phyloP scores from a whole-genome alignment of 1,284 basidiomycete species.

The Pyrrhoderma noxium region DNA sequence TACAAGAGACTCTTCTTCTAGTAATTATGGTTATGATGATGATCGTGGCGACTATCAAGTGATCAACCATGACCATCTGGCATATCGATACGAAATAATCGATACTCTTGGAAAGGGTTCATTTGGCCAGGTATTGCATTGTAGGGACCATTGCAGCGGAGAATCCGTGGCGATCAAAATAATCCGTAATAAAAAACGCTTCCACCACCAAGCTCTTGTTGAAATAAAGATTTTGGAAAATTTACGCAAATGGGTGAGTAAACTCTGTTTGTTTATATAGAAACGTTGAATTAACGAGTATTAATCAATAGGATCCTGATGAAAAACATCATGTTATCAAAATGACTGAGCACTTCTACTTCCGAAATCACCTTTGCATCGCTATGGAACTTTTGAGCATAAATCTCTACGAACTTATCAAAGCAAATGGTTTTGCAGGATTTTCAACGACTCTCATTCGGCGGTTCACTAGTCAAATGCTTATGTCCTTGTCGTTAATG shows the following conservation, averaged over 20 bases:
- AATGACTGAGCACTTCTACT: conserved; percentile 99
- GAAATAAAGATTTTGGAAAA: conserved; percentile 99
- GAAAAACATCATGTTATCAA: conserved; percentile 97
- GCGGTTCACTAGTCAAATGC: conserved; percentile 94
- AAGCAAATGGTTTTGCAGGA: conserved; percentile 96
- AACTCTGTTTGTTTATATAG: no score
- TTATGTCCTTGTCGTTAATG: conserved; percentile 87
- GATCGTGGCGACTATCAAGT: conserved; percentile 97
- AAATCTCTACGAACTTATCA: conserved; percentile 98
- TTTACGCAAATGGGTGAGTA: conserved; percentile 89
- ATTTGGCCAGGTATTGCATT: conserved; percentile 96
- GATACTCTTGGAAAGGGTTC: conserved; percentile 95
- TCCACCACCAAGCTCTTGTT: conserved; percentile 97
- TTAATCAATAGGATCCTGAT: conserved; percentile 92
- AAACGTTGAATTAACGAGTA: no score
- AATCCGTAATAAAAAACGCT: conserved; percentile 98
- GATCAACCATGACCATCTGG: conserved; percentile 86
- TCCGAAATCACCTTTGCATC: conserved; percentile 96
- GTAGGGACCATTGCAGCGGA: conserved; percentile 95
- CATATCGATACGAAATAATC: conserved; percentile 92
- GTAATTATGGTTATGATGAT: conserved; percentile 97
- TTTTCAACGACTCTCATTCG: conserved; percentile 94
- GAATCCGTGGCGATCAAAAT: conserved; percentile 98
- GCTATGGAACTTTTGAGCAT: conserved; percentile 98
- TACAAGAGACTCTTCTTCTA: conserved; percentile 62